Conservation (phyloP, 495 filamentous ascomycete genomes). For the Daldinia childiae region DNA sequence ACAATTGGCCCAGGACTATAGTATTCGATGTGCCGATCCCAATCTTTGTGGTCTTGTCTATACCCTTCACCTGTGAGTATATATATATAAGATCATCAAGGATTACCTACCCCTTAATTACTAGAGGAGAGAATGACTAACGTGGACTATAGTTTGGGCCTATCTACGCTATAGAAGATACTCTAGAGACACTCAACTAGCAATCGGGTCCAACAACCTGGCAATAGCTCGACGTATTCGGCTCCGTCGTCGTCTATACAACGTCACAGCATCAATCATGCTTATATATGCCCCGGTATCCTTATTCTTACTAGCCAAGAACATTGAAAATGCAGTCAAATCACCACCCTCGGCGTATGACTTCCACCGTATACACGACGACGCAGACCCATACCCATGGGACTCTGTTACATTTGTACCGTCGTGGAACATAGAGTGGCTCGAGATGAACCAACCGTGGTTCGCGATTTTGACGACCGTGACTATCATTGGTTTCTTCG, state of each 20-base stretch:
- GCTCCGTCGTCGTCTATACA: conserved; percentile 78
- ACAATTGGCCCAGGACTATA: conserved; percentile 75
- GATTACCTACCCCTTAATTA: neutral
- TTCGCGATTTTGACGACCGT: conserved; percentile 68
- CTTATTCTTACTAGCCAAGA: conserved; percentile 66
- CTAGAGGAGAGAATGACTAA: neutral
- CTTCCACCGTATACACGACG: conserved; percentile 50
- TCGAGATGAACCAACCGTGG: conserved; percentile 72
- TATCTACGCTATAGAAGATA: conserved; percentile 74
- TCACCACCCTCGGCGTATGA: conserved; percentile 62
- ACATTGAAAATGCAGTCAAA: conserved; percentile 55
- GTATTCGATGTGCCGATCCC: conserved; percentile 73
- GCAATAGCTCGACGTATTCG: conserved; percentile 61
- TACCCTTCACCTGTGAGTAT: conserved; percentile 77
- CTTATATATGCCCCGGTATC: conserved; percentile 71
- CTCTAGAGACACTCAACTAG: conserved; percentile 65
- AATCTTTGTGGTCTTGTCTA: conserved; percentile 69
- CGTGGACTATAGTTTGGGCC: conserved; percentile 63
- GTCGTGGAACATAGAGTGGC: conserved; percentile 53
- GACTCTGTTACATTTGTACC: conserved; percentile 68
- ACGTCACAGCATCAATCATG: conserved; percentile 74
- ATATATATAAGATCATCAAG: conserved; percentile 28
- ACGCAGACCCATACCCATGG: conserved; percentile 59
- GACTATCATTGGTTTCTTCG: conserved; percentile 80
- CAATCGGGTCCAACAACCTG: conserved; percentile 61